Conservation (phyloP, 208 protist genomes). For the Trypanosomatidae sp. region DNA sequence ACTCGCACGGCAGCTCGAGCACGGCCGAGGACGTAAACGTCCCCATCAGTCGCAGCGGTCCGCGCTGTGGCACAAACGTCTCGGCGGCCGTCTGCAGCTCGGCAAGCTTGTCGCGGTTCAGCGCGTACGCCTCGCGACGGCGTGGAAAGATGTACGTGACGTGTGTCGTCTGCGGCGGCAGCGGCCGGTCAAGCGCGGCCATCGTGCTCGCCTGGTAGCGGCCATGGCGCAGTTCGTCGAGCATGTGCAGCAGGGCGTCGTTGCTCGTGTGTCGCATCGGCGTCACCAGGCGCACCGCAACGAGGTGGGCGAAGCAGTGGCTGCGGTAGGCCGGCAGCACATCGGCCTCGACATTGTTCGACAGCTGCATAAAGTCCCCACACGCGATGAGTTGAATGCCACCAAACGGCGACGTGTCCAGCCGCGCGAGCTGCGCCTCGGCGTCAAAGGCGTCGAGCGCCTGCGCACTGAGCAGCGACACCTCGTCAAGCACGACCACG, state of each 20-base stretch:
- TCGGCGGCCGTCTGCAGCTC: constrained; percentile 48
- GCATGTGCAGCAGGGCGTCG: constrained; percentile 42
- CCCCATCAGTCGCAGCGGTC: constrained; percentile 55
- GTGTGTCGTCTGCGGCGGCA: constrained; percentile 24
- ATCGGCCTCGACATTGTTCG: constrained; percentile 8
- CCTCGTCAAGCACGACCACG: constrained; percentile 88
- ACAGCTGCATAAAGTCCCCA: constrained; percentile 90
- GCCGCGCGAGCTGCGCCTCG: constrained; percentile 60
- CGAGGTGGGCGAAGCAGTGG: constrained; percentile 30
- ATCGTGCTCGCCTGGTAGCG: constrained; percentile 30
- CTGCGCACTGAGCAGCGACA: constrained; percentile 71
- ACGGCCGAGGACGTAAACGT: constrained; percentile 42
- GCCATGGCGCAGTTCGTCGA: constrained; percentile 43
- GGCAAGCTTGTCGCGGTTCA: constrained; percentile 60
- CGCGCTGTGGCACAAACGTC: constrained; percentile 56
- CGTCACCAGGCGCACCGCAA: constrained; percentile 48
- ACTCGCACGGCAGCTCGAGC: constrained; percentile 15
- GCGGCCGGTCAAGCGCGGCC: constrained; percentile 25
- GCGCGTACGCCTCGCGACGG: constrained; percentile 48
- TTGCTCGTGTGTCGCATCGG: constrained; percentile 57
- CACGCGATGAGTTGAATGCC: constrained; percentile 86
- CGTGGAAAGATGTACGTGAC: constrained; percentile 77
- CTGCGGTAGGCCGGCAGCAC: constrained; percentile 41
- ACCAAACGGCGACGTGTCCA: constrained; percentile 58
- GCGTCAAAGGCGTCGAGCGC: constrained; percentile 80